Evolutionary conservation across 2,329 filamentous ascomycete genomes (phyloP), one percentile per base, ranked within the genome.

Genomic region (Monascus ruber): DNA sequence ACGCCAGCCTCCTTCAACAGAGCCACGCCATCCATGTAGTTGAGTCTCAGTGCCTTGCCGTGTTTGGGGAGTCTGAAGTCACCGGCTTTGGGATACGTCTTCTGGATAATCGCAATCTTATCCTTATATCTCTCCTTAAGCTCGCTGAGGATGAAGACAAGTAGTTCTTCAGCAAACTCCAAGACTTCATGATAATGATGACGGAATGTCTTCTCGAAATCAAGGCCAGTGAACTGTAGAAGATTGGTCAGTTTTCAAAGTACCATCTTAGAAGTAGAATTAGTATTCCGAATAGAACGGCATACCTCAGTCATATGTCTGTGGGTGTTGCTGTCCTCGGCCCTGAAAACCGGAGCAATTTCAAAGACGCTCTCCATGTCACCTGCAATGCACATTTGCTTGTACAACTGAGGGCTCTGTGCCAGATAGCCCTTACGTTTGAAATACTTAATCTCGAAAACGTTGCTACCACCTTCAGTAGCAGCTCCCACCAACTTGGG

Each of bases 401-500:
- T 81, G 65, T 78, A 76, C 46, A 81, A 65, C 52, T 81, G 77
- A 5, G 77, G 77, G 31, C 72, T 76, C 52, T 81, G 77, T 2
- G 77, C 76, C 32, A 81, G 66, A 56, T 73, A 81, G 25, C 86
- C 89, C 48, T 82, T 77, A 55, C 82, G 77, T 49, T 83, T 85
- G 62, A 96, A 96, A 67, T 96, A 96, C 33, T 81, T 80, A 51
- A 96, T 71, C 52, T 81, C 74, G 63, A 98, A 96, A 32, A 96
- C 89, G 58, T 89, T 93, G 50, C 80, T 80, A 48, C 91, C 91
- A 53, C 91, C 89, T 67, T 98, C 91, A 4, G 86, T 91, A 4
- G 91, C 84, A 9, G 89, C 83, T 36, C 83, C 88, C 40, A 94
- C 85, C 33, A 98, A 72, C 61, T 87, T 89, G 6, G 91, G 87